These are phyloP conservation scores for Orychophragmus violaceus DNA, from an alignment of 345 rosid genomes.

Conservation along the genomic window DNA sequence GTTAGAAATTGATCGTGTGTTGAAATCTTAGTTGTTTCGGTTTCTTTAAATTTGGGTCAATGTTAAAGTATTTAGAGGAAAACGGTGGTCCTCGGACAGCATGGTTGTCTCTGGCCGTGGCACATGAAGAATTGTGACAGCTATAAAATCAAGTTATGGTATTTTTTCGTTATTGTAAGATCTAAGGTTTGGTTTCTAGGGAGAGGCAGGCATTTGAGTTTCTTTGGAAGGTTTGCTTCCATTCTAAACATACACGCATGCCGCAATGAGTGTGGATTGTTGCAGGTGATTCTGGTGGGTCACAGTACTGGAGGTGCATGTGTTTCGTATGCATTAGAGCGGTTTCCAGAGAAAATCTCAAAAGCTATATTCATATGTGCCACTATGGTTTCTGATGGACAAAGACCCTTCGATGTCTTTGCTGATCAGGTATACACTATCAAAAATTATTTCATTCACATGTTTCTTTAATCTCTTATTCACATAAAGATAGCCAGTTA, in stretches of 20 bases:
- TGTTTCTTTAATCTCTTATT: background rate
- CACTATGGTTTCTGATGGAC: slow-evolving; percentile 78
- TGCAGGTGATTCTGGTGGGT: slow-evolving; percentile 81
- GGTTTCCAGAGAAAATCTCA: slow-evolving; percentile 60
- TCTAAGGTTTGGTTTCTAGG: background rate
- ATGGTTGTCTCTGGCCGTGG: background rate
- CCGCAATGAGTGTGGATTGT: background rate
- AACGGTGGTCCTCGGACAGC: background rate
- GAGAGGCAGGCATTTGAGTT: background rate
- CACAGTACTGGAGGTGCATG: slow-evolving; percentile 90
- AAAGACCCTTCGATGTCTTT: slow-evolving; percentile 83
- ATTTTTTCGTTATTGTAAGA: background rate
- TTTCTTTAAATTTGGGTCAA: background rate
- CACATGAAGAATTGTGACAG: background rate
- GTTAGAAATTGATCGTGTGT: slow-evolving; percentile 28
- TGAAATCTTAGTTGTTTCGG: background rate
- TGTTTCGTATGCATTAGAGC: slow-evolving; percentile 75
- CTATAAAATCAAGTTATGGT: background rate
- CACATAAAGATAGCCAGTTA: background rate
- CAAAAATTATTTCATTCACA: background rate
- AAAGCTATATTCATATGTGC: slow-evolving; percentile 81
- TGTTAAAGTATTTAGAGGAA: background rate
- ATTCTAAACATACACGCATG: background rate
- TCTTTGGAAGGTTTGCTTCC: background rate
- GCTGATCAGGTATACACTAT: slow-evolving; percentile 63